These are phyloP conservation scores for Myxozyma sirexii DNA, from an alignment of 805 yeast genomes.

Conservation along the genomic window DNA sequence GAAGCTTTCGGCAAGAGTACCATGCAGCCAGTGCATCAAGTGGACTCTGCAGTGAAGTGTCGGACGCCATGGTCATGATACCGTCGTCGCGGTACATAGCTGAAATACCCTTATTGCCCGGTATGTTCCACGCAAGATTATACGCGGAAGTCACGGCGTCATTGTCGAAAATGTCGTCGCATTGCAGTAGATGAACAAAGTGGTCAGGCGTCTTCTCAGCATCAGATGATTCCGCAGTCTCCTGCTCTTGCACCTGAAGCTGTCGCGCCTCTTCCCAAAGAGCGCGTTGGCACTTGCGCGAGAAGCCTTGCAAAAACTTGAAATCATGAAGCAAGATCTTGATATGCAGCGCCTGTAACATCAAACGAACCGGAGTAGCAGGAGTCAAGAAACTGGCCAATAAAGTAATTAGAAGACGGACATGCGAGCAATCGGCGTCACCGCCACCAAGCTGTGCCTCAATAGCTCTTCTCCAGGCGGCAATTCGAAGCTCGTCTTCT, in stretches of 20 bases:
- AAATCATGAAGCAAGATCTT: conserved; percentile 36
- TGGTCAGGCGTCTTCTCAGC: conserved; percentile 34
- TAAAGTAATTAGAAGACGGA: conserved; percentile 39
- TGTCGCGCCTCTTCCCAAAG: conserved; percentile 39
- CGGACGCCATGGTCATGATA: conserved; percentile 33
- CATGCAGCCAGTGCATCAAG: conserved; percentile 41
- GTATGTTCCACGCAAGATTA: conserved; percentile 31
- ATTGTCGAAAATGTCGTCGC: conserved; percentile 36
- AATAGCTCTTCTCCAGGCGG: conserved; percentile 38
- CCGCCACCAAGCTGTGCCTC: conserved; percentile 47
- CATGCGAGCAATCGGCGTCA: conserved; percentile 37
- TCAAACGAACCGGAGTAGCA: conserved; percentile 35
- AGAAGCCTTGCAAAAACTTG: conserved; percentile 25
- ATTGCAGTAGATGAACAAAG: conserved; percentile 21
- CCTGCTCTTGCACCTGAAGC: conserved; percentile 27
- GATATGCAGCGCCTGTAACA: conserved; percentile 42
- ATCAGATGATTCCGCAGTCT: conserved; percentile 3
- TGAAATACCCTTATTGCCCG: conserved; percentile 18
- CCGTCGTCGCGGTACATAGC: conserved; percentile 32
- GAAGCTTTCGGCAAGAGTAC: conserved; percentile 37
- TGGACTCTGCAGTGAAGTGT: conserved; percentile 36
- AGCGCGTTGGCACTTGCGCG: conserved; percentile 21
- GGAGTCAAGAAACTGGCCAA: conserved; percentile 37
- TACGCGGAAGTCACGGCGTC: conserved; percentile 38
- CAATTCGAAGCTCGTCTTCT: conserved; percentile 23